phyloP scores from a whole-genome alignment of 176 grass and related monocot species.

The Oryza officinalis region DNA sequence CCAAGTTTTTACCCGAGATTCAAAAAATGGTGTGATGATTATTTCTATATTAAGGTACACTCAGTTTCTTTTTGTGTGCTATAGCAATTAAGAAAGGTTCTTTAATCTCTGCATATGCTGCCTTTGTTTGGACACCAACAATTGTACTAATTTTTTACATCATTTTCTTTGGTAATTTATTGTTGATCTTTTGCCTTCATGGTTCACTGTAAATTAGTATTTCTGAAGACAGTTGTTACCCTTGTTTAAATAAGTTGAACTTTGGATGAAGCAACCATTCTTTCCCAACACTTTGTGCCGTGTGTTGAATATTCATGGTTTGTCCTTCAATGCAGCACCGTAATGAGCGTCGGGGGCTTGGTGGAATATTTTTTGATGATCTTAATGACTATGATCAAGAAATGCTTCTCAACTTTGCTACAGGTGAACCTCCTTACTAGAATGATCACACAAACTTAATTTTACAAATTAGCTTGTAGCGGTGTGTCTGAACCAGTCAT shows the following conservation, averaged over 20 bases:
- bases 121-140: neutral
- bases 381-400: constrained; percentile 95
- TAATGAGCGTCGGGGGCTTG: constrained; percentile 79
- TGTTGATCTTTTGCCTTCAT: neutral
- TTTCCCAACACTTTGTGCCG: constrained; percentile 3
- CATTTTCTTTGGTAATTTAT: neutral
- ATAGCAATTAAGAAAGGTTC: neutral
- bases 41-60: constrained; percentile 95
- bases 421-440: constrained; percentile 52
- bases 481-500: neutral
- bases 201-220: neutral
- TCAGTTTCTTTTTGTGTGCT: neutral
- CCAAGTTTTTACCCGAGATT: constrained; percentile 93
- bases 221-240: neutral
- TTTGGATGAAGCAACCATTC: neutral
- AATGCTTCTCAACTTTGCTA: constrained; percentile 90
- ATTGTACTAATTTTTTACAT: neutral
- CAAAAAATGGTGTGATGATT: constrained; percentile 99
- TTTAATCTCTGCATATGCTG: neutral
- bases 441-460: neutral
- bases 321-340: constrained; percentile 70
- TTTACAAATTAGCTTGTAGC: neutral
- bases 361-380: constrained; percentile 99
- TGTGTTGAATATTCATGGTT: neutral
- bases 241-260: neutral